Base-by-base conservation (phyloP, 306 rosid genomes). In the Fragaria nilgerrensis region DNA sequence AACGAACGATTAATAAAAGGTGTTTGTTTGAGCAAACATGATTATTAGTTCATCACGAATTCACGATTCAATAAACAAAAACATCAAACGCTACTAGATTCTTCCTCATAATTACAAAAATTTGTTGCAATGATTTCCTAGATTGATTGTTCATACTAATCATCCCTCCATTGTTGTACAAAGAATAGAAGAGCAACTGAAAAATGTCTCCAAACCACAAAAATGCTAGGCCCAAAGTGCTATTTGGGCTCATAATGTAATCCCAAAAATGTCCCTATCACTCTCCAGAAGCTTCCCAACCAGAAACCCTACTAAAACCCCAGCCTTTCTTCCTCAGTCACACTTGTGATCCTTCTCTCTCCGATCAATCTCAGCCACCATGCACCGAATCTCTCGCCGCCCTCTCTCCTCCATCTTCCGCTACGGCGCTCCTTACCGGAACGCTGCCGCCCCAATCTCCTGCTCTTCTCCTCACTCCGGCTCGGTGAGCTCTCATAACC, bases 321-420 rank as follows among this genome's bases (percentile, higher is more conserved):
- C 81, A 22, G 12, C 80, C 22, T 58, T 15, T 43, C 16, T 29
- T 45, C 34, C 7, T 50, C 62, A 17, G 36, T 11, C n/a, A 2
- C 69, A 39, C 3, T 56, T 32, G 12, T 43, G 13, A 74, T 70
- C 45, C 25, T 15, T 27, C 22, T 37, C 44, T 41, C 47, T 49
- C 67, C 19, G 1, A 34, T 56, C 45, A 43, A 77, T 20, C 68
- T 50, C 72, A 68, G 16, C 34, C 79, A 82, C 29, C 1, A 94
- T 94, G 98, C 90, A 94, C 78, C 82, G 89, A 65, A 90, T 92
- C 62, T 68, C 93, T 19, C 75, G 88, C 37, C 96, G 96, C 75
- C 89, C 98, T 22, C 81, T 87, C 84, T 81, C 90, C 39, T 45
- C 90, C 63, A 11, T 85, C 17, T 85, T 91, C 34, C 93, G 95